A percentile compares a stretch with the other conserved stretches of the same genome.
These are phyloP conservation scores for Pseudoperonospora humuli DNA, from an alignment of 352 stramenopile genomes.

Conservation along the genomic window DNA sequence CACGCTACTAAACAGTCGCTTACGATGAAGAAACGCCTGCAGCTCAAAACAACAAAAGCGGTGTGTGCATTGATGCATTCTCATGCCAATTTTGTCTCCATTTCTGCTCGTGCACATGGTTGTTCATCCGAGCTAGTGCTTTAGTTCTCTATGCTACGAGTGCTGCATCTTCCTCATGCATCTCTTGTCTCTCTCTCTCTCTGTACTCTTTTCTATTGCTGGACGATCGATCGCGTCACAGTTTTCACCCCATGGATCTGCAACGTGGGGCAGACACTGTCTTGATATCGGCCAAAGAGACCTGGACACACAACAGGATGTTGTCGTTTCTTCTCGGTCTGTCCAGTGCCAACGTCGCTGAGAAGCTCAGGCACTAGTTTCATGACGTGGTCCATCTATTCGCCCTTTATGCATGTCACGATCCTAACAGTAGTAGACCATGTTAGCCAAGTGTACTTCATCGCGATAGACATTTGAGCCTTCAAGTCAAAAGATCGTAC, in stretches of 20 bases:
- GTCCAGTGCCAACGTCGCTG: slow-evolving; percentile 3
- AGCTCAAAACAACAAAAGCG: slow-evolving; percentile 6
- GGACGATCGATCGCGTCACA: no score
- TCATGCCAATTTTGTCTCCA: slow-evolving; percentile 19
- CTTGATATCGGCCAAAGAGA: slow-evolving; percentile 1
- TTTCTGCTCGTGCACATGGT: neutral
- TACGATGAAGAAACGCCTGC: slow-evolving; percentile 12
- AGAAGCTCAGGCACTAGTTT: slow-evolving; percentile 2
- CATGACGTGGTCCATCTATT: slow-evolving; percentile 29
- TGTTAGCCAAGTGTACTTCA: slow-evolving; percentile 1
- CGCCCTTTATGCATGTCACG: slow-evolving; percentile 85
- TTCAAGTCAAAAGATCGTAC: slow-evolving; percentile 27
- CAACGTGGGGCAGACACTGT: neutral
- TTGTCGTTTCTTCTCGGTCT: neutral
- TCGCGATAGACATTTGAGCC: neutral
- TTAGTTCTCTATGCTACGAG: slow-evolving; percentile 8
- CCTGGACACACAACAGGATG: neutral
- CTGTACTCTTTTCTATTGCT: no score
- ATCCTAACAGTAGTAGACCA: slow-evolving; percentile 41
- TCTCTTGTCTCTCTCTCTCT: neutral
- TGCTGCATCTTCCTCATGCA: neutral
- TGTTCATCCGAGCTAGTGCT: no score
- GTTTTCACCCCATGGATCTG: no score
- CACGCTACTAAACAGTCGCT: no score
- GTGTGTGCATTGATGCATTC: slow-evolving; percentile 12